Evolutionary conservation across 257 asterid species (phyloP).

Genomic region (Sherardia arvensis): DNA sequence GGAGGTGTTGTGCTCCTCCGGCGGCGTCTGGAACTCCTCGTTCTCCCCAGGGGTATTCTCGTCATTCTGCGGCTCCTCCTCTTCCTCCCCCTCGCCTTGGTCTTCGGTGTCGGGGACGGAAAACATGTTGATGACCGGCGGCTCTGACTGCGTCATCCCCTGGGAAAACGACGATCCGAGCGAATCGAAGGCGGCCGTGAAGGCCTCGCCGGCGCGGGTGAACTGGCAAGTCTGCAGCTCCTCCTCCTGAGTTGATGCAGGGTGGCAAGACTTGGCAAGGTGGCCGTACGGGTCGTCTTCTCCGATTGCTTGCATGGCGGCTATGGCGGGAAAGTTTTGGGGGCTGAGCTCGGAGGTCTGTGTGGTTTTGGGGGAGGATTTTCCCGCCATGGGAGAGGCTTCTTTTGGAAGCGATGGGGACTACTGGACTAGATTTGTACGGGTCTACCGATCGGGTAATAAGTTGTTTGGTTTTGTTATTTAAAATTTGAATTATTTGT

Average conservation of each 20-base stretch:
- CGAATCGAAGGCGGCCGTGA: slow-evolving; percentile 9
- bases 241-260: slow-evolving; percentile 10
- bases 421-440: too few relatives aligned
- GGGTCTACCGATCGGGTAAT: too few relatives aligned
- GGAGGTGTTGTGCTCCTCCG: slow-evolving; percentile 14
- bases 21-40: slow-evolving; percentile 16
- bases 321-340: background rate
- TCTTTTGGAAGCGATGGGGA: too few relatives aligned
- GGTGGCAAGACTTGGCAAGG: slow-evolving; percentile 2
- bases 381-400: slow-evolving; percentile 13
- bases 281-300: slow-evolving; percentile 13
- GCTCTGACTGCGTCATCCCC: background rate
- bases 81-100: too few relatives aligned
- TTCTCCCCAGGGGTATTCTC: slow-evolving; percentile 3
- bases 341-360: background rate
- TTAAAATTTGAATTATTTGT: too few relatives aligned
- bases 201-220: slow-evolving; percentile 10
- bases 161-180: slow-evolving; percentile 5
- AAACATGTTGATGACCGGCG: slow-evolving; percentile 10
- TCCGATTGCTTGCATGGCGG: background rate
- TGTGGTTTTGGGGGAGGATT: background rate
- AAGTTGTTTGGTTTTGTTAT: too few relatives aligned
- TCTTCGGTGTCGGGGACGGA: slow-evolving; percentile 12
- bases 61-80: background rate
- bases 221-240: slow-evolving; percentile 17